A percentile compares a stretch with the other conserved stretches of the same genome.
Evolutionary conservation across 116 monocot species (phyloP).

Genomic region (Phalaenopsis hybrid): DNA sequence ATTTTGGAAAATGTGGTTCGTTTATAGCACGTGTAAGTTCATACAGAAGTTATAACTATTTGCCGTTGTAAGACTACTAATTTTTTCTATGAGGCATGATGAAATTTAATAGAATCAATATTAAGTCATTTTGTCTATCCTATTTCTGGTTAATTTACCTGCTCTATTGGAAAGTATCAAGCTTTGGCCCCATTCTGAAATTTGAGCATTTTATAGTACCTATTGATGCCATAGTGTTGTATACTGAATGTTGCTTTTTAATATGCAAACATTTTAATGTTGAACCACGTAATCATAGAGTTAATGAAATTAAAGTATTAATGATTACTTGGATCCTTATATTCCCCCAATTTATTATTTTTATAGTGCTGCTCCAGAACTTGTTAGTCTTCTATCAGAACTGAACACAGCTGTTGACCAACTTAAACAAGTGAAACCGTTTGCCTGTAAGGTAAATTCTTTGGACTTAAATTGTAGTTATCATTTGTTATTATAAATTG

Average conservation of each 20-base stretch:
- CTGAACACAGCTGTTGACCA: slow-evolving; percentile 48
- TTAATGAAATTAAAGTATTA: not conserved
- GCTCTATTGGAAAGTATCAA: not conserved
- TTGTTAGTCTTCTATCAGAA: slow-evolving; percentile 77
- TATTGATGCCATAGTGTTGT: not conserved
- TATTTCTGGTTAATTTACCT: not conserved
- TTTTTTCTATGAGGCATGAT: not conserved
- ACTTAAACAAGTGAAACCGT: slow-evolving; percentile 29
- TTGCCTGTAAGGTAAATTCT: slow-evolving; percentile 37
- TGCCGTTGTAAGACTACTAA: not conserved
- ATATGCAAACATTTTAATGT: not conserved
- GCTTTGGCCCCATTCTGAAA: not conserved
- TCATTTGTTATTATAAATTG: not conserved
- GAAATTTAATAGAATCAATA: not conserved
- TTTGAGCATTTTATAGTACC: not conserved
- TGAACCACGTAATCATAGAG: not conserved
- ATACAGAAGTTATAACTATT: not conserved
- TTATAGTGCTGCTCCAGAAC: slow-evolving; percentile 86
- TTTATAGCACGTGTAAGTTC: too few species aligned
- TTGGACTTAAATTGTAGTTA: not conserved
- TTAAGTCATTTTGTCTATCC: not conserved
- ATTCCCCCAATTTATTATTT: not conserved
- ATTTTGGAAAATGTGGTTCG: not conserved
- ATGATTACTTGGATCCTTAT: not conserved
- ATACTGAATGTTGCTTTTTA: not conserved